Percentiles rank a stretch among this genome's conserved stretches.
phyloP scores from a whole-genome alignment of 805 yeast genomes.

The Metschnikowia kofuensis region DNA sequence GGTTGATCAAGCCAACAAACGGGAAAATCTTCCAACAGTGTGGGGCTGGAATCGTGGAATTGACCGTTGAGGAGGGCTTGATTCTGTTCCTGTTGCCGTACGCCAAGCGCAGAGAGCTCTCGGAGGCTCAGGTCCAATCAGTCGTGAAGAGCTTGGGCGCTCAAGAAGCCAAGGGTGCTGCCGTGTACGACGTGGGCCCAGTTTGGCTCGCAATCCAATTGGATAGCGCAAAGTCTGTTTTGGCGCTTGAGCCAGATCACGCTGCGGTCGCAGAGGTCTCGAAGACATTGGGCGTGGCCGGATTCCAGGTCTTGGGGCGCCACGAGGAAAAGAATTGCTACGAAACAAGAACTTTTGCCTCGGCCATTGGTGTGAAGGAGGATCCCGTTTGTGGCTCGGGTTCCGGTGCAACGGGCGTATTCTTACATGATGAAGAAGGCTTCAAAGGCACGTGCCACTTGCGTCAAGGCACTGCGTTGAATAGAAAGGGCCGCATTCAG shows the following conservation, averaged over 20 bases:
- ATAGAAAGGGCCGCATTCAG: slow-evolving; percentile 36
- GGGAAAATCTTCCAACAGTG: slow-evolving; percentile 43
- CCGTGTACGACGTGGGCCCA: slow-evolving; percentile 44
- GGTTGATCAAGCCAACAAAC: slow-evolving; percentile 24
- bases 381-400: slow-evolving; percentile 60
- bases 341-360: slow-evolving; percentile 45
- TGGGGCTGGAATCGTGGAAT: slow-evolving; percentile 39
- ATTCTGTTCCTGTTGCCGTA: slow-evolving; percentile 30
- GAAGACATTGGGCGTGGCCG: slow-evolving; percentile 22
- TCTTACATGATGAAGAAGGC: slow-evolving; percentile 13
- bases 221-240: slow-evolving; percentile 29
- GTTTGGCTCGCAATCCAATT: slow-evolving; percentile 41
- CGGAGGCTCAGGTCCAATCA: slow-evolving; percentile 4
- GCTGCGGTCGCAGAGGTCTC: slow-evolving; percentile 19
- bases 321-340: slow-evolving; percentile 15
- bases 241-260: slow-evolving; percentile 30
- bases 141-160: slow-evolving; percentile 11
- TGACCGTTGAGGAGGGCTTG: slow-evolving; percentile 21
- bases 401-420: slow-evolving; percentile 29
- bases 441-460: slow-evolving; percentile 8
- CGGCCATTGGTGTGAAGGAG: slow-evolving; percentile 34
- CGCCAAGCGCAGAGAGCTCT: slow-evolving; percentile 11
- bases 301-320: slow-evolving; percentile 40
- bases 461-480: slow-evolving; percentile 26
- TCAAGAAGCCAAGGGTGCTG: slow-evolving; percentile 20